Evolutionary conservation across 495 filamentous ascomycete genomes (phyloP).

Genomic region (Annulohypoxylon nitens): DNA sequence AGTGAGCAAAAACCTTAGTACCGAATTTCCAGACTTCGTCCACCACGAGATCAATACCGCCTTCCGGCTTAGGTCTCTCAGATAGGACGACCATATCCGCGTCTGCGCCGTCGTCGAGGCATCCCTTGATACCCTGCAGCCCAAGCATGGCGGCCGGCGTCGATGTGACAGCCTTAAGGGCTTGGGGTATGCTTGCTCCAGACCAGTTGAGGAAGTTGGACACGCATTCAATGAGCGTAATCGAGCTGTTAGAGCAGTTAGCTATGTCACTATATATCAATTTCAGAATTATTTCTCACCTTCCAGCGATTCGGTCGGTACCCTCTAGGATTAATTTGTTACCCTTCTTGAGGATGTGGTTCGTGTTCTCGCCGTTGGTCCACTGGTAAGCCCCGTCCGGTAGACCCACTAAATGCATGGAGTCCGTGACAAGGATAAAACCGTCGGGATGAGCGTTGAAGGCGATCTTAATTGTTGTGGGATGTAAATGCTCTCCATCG

Average conservation of each 20-base stretch:
- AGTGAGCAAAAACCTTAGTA: constrained; percentile 49
- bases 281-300: constrained; percentile 50
- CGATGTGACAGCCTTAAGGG: constrained; percentile 76
- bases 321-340: constrained; percentile 75
- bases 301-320: constrained; percentile 78
- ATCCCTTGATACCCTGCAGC: constrained; percentile 74
- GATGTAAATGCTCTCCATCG: constrained; percentile 77
- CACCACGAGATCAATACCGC: constrained; percentile 66
- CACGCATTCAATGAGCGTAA: constrained; percentile 82
- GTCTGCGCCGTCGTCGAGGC: constrained; percentile 76
- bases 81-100: constrained; percentile 82
- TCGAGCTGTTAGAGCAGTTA: constrained; percentile 62
- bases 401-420: constrained; percentile 75
- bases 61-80: constrained; percentile 62
- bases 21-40: constrained; percentile 87
- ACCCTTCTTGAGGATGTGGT: constrained; percentile 72
- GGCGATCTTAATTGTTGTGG: constrained; percentile 72
- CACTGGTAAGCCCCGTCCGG: constrained; percentile 82
- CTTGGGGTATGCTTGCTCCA: constrained; percentile 71
- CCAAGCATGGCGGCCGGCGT: constrained; percentile 82
- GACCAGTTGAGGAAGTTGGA: constrained; percentile 83
- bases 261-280: neutral
- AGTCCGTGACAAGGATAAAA: constrained; percentile 76
- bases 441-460: constrained; percentile 72
- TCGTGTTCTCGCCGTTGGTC: constrained; percentile 79